Evolutionary conservation across 2,329 filamentous ascomycete species (phyloP).

Genomic region (Monosporascus cannonballus): DNA sequence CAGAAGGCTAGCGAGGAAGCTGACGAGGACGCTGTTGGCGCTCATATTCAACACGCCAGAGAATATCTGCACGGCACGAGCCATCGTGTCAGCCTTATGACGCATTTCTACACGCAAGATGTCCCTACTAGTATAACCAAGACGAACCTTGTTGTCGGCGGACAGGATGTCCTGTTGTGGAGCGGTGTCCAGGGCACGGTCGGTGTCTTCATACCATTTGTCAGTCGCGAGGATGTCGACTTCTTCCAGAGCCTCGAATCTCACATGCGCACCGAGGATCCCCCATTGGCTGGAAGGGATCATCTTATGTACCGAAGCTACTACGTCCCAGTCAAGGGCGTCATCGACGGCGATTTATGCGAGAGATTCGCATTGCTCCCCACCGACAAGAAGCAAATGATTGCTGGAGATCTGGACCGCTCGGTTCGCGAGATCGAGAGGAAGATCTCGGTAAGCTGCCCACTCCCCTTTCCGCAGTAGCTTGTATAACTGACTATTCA

Average conservation of each 20-base stretch:
- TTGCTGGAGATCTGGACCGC: conserved; percentile 86
- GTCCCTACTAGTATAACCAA: conserved; percentile 88
- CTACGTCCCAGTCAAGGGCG: conserved; percentile 92
- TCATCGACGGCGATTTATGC: conserved; percentile 94
- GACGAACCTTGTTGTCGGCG: conserved; percentile 82
- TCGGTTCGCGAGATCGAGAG: conserved; percentile 91
- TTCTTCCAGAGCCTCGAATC: conserved; percentile 95
- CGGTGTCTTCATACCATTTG: conserved; percentile 86
- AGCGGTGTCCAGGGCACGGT: conserved; percentile 91
- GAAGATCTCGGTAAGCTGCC: conserved; percentile 68
- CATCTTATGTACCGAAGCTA: conserved; percentile 95
- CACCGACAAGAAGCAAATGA: conserved; percentile 89
- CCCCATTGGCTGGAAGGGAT: conserved; percentile 84
- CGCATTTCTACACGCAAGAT: conserved; percentile 87
- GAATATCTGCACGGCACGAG: conserved; percentile 86
- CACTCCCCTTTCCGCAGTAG: background rate
- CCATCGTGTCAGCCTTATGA: conserved; percentile 76
- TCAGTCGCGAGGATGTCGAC: conserved; percentile 87
- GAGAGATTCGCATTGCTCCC: conserved; percentile 82
- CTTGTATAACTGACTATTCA: conserved; percentile 16
- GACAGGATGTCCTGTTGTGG: conserved; percentile 88
- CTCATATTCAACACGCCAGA: conserved; percentile 85
- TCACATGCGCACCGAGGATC: conserved; percentile 78
- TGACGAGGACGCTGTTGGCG: conserved; percentile 85
- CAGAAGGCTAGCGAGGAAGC: conserved; percentile 80